phyloP scores from a whole-genome alignment of 495 filamentous ascomycete genomes.

The Podospora didyma region DNA sequence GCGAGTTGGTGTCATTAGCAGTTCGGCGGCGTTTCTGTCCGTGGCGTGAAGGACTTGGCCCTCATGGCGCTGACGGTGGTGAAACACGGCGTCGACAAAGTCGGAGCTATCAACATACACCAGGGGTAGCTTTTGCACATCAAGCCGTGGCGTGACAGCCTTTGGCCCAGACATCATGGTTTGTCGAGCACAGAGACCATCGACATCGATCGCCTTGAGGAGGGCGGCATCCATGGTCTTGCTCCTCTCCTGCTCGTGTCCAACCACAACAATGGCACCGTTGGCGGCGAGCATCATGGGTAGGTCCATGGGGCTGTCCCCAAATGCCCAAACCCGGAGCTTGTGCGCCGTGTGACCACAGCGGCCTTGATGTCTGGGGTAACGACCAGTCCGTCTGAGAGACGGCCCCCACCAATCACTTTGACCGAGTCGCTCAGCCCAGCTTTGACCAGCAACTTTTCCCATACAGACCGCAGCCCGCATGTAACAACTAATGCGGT shows the following conservation, averaged over 20 bases:
- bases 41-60: constrained; percentile 42
- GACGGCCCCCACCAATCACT: constrained; percentile 54
- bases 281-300: constrained; percentile 54
- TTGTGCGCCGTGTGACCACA: constrained; percentile 38
- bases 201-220: constrained; percentile 37
- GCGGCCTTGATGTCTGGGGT: constrained; percentile 49
- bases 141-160: constrained; percentile 40
- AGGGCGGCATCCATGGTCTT: constrained; percentile 53
- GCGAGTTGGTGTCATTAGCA: constrained; percentile 57
- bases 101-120: constrained; percentile 32
- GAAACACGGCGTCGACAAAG: constrained; percentile 37
- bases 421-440: constrained; percentile 43
- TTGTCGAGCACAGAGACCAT: constrained; percentile 43
- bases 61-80: constrained; percentile 1
- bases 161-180: constrained; percentile 41
- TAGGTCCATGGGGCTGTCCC: constrained; percentile 59
- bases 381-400: constrained; percentile 49
- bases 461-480: constrained; percentile 55
- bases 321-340: constrained; percentile 55
- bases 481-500: constrained; percentile 54
- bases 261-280: constrained; percentile 56
- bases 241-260: constrained; percentile 47
- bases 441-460: constrained; percentile 46
- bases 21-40: constrained; percentile 38
- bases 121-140: constrained; percentile 42